Evolutionary conservation across 257 asterid species (phyloP), one percentile per base, ranked within the genome.

Genomic region (Solanum rostratum): DNA sequence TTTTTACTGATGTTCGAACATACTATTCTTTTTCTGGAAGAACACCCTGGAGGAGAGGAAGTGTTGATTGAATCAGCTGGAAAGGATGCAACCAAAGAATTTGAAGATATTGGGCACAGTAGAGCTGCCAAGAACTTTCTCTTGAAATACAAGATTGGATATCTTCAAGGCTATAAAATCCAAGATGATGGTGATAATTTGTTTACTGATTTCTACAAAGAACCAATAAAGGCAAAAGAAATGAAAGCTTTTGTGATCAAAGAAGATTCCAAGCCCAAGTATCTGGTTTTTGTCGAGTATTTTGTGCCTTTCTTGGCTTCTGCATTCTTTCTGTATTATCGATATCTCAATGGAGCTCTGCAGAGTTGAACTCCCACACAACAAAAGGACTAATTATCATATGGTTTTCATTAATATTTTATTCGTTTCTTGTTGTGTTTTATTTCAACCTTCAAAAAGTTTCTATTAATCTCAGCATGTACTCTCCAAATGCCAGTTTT

Each of bases 1-100:
- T n/a, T n/a, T n/a, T n/a, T n/a, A n/a, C n/a, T n/a, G n/a, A n/a
- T n/a, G n/a, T n/a, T n/a, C n/a, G n/a, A n/a, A n/a, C n/a, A n/a
- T n/a, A n/a, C n/a, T n/a, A n/a, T n/a, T n/a, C n/a, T n/a, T n/a
- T 90, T 88, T 86, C n/a, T 88, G 18, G 87, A 82, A 59, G 90
- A 88, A 71, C 92, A 90, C 52, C 92, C 89, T 27, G 92, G 91
- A n/a, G 90, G 91, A 49, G 92, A 88, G 55, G 90, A 84, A 83
- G 86, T 83, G 50, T 83, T 88, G 90, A 27, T 87, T 24, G 90
- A 90, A 80, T 82, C 81, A 20, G 88, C 88, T 14, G 92, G 91
- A 30, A 85, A 86, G 84, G 90, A 88, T 88, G 92, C 86, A 49
- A 85, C 91, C 1, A 86, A 85, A 84, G 89, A 82, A 33, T 87